Evolutionary conservation across 345 rosid species (phyloP).

Genomic region (Iberis pinnata): DNA sequence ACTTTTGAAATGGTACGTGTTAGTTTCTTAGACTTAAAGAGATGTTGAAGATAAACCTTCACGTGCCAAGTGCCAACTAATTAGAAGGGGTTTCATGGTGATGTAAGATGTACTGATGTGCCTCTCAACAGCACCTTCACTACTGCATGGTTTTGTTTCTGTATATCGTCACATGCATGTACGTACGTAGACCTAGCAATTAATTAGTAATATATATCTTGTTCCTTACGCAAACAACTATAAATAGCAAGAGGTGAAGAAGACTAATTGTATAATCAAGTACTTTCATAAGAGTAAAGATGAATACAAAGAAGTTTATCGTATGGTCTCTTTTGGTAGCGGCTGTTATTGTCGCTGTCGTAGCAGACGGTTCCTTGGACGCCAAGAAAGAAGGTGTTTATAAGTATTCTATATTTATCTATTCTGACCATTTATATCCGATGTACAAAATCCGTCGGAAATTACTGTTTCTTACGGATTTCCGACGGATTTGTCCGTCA

Average conservation of each 20-base stretch:
- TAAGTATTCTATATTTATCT: not conserved
- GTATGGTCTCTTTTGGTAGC: slow-evolving; percentile 27
- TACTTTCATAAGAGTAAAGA: slow-evolving; percentile 8
- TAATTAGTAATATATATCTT: not conserved
- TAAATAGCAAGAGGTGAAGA: slow-evolving; percentile 1
- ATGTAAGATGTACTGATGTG: no score
- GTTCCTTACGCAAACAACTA: slow-evolving; percentile 7
- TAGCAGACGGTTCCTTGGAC: slow-evolving; percentile 21
- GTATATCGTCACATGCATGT: not conserved
- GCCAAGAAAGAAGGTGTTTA: slow-evolving; percentile 17
- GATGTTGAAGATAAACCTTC: not conserved
- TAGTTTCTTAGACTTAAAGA: not conserved
- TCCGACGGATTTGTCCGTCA: no score
- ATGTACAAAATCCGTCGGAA: no score
- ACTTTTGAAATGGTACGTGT: slow-evolving; percentile 16
- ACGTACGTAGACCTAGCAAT: no score
- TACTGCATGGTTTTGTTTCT: not conserved
- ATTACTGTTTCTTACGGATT: no score
- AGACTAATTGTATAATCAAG: not conserved
- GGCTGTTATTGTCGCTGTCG: slow-evolving; percentile 16
- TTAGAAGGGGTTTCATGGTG: no score
- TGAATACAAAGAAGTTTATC: slow-evolving; percentile 13
- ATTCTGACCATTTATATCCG: no score
- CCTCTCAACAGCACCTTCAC: not conserved
- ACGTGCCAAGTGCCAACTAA: not conserved